Evolutionary conservation across 768 basidiomycete genomes (phyloP).

Genomic region (Baorangia bicolor): DNA sequence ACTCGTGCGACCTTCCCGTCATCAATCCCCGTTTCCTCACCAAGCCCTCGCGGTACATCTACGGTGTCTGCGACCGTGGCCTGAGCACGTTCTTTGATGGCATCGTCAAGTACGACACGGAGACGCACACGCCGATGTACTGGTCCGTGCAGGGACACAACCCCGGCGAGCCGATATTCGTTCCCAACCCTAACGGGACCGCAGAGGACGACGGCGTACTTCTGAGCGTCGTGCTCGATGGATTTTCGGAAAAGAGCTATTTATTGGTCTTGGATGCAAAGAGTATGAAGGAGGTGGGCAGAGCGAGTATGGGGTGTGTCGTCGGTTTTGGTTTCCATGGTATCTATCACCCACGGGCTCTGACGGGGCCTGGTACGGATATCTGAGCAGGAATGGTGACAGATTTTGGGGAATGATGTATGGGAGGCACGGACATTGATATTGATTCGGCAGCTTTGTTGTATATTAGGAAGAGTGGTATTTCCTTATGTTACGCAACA

Average conservation of each 20-base stretch:
- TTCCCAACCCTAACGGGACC: constrained; percentile 27
- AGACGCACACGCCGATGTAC: constrained; percentile 18
- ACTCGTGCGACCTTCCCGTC: constrained; percentile 37
- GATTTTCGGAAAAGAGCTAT: constrained; percentile 30
- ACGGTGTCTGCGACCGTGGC: constrained; percentile 28
- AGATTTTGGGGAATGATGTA: neutral
- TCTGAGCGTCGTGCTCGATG: constrained; percentile 38
- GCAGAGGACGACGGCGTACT: constrained; percentile 39
- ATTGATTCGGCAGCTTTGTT: neutral
- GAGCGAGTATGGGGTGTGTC: constrained; percentile 34
- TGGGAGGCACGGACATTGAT: neutral
- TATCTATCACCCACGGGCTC: constrained; percentile 12
- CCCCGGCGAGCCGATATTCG: constrained; percentile 40
- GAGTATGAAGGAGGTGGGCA: constrained; percentile 36
- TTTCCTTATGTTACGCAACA: neutral
- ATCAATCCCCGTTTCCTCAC: constrained; percentile 33
- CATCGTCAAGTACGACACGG: constrained; percentile 37
- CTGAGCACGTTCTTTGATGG: constrained; percentile 35
- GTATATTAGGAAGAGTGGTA: neutral
- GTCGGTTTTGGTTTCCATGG: constrained; percentile 41
- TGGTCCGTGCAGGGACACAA: constrained; percentile 32
- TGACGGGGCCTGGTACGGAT: constrained; percentile 18
- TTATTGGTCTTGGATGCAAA: constrained; percentile 38
- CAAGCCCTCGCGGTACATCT: constrained; percentile 34
- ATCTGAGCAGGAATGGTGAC: constrained; percentile 8